Conservation (phyloP, 768 basidiomycete species). For the Infundibulicybe gibba region DNA sequence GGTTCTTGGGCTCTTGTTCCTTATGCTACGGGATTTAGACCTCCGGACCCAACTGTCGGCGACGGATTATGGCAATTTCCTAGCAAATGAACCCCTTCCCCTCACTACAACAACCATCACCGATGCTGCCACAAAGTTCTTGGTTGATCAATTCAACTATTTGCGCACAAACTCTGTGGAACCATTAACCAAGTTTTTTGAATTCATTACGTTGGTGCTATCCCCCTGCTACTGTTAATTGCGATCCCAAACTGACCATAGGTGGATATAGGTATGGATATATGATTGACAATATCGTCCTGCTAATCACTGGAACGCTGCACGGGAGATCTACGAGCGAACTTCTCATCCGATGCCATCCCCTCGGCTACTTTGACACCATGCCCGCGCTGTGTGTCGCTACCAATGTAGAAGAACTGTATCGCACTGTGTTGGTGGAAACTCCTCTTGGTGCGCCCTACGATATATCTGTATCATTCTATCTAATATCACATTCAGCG, state of each 20-base stretch:
- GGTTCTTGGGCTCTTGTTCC: not conserved
- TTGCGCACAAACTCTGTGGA: conserved; percentile 87
- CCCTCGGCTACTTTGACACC: conserved; percentile 94
- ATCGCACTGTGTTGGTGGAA: conserved; percentile 95
- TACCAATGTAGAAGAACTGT: conserved; percentile 97
- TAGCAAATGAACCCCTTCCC: conserved; percentile 93
- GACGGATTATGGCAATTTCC: conserved; percentile 98
- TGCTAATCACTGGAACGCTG: conserved; percentile 94
- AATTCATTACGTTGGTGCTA: conserved; percentile 89
- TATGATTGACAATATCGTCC: conserved; percentile 99
- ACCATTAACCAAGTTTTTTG: conserved; percentile 88
- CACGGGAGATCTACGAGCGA: conserved; percentile 98
- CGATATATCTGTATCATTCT: not conserved
- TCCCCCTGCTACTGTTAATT: conserved; percentile 1
- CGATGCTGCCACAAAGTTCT: conserved; percentile 92
- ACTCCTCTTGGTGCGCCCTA: conserved; percentile 82
- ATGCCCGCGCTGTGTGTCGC: conserved; percentile 99
- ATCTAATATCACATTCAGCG: conserved; percentile 36
- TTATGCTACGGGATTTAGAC: conserved; percentile 45
- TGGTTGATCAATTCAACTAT: conserved; percentile 98
- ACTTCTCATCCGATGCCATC: conserved; percentile 93
- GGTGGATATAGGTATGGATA: conserved; percentile 75
- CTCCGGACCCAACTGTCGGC: conserved; percentile 93
- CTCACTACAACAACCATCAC: conserved; percentile 92
- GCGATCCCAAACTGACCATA: conserved; percentile 2